These are phyloP conservation scores for Ampelocalamus luodianensis DNA, from an alignment of 176 grass and related monocot species.

Conservation along the genomic window DNA sequence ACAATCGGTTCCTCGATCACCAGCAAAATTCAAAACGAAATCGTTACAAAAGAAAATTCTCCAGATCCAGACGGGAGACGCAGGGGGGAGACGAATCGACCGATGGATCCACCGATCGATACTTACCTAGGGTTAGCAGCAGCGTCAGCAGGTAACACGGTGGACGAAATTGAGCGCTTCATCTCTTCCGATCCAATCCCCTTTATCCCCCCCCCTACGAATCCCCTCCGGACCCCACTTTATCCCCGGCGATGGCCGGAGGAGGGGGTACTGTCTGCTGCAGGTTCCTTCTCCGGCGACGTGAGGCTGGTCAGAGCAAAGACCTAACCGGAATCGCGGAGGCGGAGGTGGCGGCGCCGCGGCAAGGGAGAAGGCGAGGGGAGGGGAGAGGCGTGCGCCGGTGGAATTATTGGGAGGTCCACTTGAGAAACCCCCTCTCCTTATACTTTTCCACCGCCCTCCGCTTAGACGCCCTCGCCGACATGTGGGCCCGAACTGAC, in stretches of 20 bases:
- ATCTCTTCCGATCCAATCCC: conserved; percentile 47
- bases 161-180: conserved; percentile 41
- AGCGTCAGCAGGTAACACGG: conserved; percentile 19
- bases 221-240: conserved; percentile 37
- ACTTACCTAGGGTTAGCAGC: conserved; percentile 44
- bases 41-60: neutral
- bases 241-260: conserved; percentile 46
- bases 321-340: neutral
- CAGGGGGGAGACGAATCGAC: neutral
- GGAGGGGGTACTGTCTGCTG: neutral
- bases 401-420: conserved; percentile 49
- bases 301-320: neutral
- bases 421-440: neutral
- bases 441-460: conserved; percentile 18
- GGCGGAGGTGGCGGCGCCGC: conserved; percentile 14
- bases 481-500: neutral
- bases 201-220: conserved; percentile 18
- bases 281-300: conserved; percentile 1
- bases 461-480: rapidly evolving
- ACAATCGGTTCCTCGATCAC: neutral
- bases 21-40: neutral
- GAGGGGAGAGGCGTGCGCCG: neutral
- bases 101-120: neutral
- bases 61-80: neutral
- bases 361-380: neutral